A percentile compares a stretch with the other conserved stretches of the same genome.
Evolutionary conservation across 2,329 filamentous ascomycete species (phyloP).

Genomic region (Penicillium sumatraense): DNA sequence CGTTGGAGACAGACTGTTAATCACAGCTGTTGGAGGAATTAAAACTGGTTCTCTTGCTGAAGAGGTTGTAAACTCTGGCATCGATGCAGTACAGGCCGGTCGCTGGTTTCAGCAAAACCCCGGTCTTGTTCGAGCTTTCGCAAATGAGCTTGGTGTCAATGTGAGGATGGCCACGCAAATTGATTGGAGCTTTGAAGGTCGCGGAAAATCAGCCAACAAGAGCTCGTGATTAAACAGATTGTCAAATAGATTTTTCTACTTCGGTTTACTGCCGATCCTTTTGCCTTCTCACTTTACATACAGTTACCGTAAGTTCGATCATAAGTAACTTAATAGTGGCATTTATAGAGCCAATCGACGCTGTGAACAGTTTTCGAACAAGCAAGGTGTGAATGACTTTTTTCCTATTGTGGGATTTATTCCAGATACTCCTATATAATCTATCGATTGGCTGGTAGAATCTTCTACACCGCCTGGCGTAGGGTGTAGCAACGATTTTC

Average conservation of each 20-base stretch:
- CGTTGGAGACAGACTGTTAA: constrained; percentile 17
- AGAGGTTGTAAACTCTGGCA: constrained; percentile 25
- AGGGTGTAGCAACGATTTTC: background rate
- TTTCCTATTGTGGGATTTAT: background rate
- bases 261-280: no score
- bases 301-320: no score
- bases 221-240: background rate
- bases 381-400: background rate
- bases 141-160: constrained; percentile 56
- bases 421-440: background rate
- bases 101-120: background rate
- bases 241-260: background rate
- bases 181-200: constrained; percentile 18
- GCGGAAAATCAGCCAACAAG: constrained; percentile 5
- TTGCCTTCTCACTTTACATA: no score
- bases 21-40: constrained; percentile 27
- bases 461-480: no score
- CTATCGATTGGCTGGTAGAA: no score
- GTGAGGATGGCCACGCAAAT: constrained; percentile 50
- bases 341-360: no score
- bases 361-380: background rate
- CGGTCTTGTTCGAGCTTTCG: constrained; percentile 59
- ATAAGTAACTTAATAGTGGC: no score
- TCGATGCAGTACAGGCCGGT: background rate
- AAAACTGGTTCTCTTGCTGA: constrained; percentile 45